Conservation (phyloP, 1,284 basidiomycete species). For the Vanrija humicola region DNA sequence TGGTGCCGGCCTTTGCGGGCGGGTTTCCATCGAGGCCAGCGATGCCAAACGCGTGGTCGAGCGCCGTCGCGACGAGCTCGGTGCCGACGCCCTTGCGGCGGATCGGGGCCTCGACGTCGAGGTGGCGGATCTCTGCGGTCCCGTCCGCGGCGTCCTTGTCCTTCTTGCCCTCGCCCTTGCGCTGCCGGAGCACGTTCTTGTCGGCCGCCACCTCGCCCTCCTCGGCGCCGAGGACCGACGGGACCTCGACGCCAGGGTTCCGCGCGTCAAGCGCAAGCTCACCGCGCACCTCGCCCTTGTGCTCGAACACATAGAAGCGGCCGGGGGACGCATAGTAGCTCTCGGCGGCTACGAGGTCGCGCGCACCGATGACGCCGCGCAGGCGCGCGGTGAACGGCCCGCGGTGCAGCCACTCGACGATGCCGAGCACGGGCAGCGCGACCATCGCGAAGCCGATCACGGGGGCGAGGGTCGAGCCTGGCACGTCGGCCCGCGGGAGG, state of each 20-base stretch:
- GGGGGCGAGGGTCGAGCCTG: constrained; percentile 57
- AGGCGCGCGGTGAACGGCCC: constrained; percentile 43
- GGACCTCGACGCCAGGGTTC: constrained; percentile 20
- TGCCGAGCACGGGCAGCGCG: constrained; percentile 62
- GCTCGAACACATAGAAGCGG: constrained; percentile 65
- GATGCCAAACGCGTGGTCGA: constrained; percentile 57
- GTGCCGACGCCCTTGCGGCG: constrained; percentile 58
- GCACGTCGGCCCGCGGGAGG: constrained; percentile 56
- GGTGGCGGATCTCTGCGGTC: constrained; percentile 67
- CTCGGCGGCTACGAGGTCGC: constrained; percentile 58
- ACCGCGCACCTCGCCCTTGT: constrained; percentile 60
- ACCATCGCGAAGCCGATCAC: constrained; percentile 63
- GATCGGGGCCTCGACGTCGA: constrained; percentile 65
- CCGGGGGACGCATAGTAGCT: constrained; percentile 61
- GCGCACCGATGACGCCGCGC: constrained; percentile 56
- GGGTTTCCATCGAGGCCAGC: constrained; percentile 10
- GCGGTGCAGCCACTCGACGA: constrained; percentile 56
- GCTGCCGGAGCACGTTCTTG: not conserved
- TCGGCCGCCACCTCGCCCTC: constrained; percentile 16
- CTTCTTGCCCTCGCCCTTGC: constrained; percentile 35
- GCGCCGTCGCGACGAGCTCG: constrained; percentile 62
- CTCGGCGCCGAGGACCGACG: constrained; percentile 19
- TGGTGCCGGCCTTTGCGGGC: constrained; percentile 44
- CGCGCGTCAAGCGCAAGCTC: constrained; percentile 66
- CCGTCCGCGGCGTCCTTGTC: not conserved